phyloP scores from a whole-genome alignment of 2,329 filamentous ascomycete species.

The Beauveria medogensis region DNA sequence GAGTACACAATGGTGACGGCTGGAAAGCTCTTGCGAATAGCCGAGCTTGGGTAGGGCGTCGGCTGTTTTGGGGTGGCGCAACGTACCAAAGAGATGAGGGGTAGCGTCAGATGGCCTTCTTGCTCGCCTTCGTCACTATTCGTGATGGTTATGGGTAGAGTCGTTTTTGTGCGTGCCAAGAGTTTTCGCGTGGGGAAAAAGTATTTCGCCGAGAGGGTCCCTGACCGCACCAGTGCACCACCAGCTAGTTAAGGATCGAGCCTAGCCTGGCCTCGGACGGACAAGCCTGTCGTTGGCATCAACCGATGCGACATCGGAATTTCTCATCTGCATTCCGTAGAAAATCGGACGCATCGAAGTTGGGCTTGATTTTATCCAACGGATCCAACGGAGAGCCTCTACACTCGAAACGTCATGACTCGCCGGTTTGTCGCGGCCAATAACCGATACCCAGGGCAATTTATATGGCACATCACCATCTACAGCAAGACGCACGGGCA shows the following conservation, averaged over 20 bases:
- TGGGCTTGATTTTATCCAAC: not conserved
- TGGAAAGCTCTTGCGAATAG: not conserved
- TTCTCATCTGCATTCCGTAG: not conserved
- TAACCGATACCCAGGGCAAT: no score
- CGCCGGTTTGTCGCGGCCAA: no score
- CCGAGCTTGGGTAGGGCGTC: constrained; percentile 11
- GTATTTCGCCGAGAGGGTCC: constrained; percentile 21
- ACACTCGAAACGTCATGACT: no score
- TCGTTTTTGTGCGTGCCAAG: constrained; percentile 39
- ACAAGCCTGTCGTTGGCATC: not conserved
- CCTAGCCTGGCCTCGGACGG: not conserved
- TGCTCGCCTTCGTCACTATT: constrained; percentile 13
- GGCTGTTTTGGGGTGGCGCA: constrained; percentile 12
- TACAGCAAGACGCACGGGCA: no score
- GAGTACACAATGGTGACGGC: not conserved
- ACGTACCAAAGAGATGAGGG: constrained; percentile 27
- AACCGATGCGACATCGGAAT: not conserved
- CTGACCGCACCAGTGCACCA: not conserved
- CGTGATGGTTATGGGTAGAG: constrained; percentile 12
- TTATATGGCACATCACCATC: no score
- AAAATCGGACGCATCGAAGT: not conserved
- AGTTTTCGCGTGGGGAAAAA: constrained; percentile 34
- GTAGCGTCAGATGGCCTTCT: constrained; percentile 16
- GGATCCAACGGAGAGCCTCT: no score
- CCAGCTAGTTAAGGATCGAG: not conserved